phyloP scores from a whole-genome alignment of 495 filamentous ascomycete species.

The Daldinia bambusicola region DNA sequence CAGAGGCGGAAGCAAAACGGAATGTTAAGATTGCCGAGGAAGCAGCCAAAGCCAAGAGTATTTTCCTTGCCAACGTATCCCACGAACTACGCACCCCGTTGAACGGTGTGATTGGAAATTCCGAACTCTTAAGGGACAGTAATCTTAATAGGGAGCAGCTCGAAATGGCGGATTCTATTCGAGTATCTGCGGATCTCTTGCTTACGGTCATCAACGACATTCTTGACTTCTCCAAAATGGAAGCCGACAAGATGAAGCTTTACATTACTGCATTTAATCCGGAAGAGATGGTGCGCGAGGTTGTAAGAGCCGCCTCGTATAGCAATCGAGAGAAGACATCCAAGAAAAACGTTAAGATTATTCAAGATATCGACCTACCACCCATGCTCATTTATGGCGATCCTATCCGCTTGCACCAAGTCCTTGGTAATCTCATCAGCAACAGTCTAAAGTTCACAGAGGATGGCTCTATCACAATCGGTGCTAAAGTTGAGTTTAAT shows the following conservation, averaged over 20 bases:
- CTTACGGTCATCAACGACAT: conserved; percentile 97
- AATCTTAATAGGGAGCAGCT: conserved; percentile 81
- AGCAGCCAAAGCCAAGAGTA: conserved; percentile 87
- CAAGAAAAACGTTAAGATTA: conserved; percentile 65
- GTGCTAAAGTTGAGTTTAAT: conserved; percentile 74
- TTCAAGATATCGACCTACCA: conserved; percentile 80
- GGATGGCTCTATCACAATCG: conserved; percentile 83
- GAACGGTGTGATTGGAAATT: conserved; percentile 91
- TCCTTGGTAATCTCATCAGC: conserved; percentile 90
- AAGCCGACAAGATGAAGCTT: conserved; percentile 95
- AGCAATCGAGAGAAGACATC: conserved; percentile 80
- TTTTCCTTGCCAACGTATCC: conserved; percentile 92
- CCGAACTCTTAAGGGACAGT: conserved; percentile 84
- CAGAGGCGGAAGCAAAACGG: conserved; percentile 83
- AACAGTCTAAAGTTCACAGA: conserved; percentile 96
- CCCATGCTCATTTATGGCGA: conserved; percentile 87
- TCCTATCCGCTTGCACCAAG: conserved; percentile 89
- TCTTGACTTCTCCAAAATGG: conserved; percentile 90
- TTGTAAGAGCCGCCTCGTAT: conserved; percentile 85
- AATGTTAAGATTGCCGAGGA: conserved; percentile 92
- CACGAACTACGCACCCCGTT: conserved; percentile 88
- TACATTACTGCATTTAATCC: conserved; percentile 86
- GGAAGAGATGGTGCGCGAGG: conserved; percentile 86
- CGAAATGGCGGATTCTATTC: conserved; percentile 91
- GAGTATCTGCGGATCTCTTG: conserved; percentile 87